Base-by-base conservation (phyloP, 2,329 filamentous ascomycete genomes). In the Thielaviopsis cerberus region DNA sequence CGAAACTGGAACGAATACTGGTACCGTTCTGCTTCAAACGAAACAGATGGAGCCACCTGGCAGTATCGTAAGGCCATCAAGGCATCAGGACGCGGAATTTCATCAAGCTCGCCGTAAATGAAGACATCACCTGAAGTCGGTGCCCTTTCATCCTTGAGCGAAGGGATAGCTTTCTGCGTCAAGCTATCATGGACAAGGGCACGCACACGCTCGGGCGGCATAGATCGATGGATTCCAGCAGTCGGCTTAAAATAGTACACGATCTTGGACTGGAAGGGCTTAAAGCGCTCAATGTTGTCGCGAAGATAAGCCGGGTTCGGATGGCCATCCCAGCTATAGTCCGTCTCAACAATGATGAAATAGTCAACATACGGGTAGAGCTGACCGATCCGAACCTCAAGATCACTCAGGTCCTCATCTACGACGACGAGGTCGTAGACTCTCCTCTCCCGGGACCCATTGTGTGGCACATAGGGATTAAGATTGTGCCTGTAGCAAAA, bases 351-450 rank as follows among this genome's bases (percentile, higher is more conserved):
- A 34, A 85, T 73, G 64, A 85, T 71, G 63, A 82, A 85, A 67
- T 82, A 82, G 68, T 85, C 81, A 60, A 84, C 79, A 50, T 76
- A 69, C 45, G 75, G 67, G 59, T 76, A 76, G 17, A 81, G 73
- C 2, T 77, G 77, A 63, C 79, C 73, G 2, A 85, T 70, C 11
- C 80, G 77, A 53, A 85, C 77, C 66, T 85, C 81, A 50, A 85
- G 72, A 74, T 79, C 81, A 68, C 84, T 81, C 13, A 84, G 71
- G 68, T 84, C 81, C 2, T 73, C 76, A 63, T 80, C 82, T 63
- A 83, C 68, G 72, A 83, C 76, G 63, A 82, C 72, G 1, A 85
- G 70, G 65, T 85, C 81, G 66, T 80, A 81, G 24, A 81, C 69
- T 48, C 41, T 48, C n/a, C 41, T 17, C 3, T 48, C 41, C n/a